These are phyloP conservation scores for Talaromyces sp. DNA, from an alignment of 2,329 filamentous ascomycete species.

Conservation along the genomic window DNA sequence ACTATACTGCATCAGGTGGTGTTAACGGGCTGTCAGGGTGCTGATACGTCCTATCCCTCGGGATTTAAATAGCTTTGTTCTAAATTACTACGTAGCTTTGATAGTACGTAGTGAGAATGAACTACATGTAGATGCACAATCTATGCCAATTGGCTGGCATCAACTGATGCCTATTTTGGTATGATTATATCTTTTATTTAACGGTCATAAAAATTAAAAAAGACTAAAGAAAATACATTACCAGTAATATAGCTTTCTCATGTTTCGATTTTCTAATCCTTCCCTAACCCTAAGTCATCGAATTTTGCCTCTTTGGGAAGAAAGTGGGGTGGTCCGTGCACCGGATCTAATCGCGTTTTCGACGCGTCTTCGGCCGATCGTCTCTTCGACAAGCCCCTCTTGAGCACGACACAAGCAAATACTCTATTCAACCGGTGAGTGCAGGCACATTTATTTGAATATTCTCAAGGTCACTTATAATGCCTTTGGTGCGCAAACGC, in stretches of 20 bases:
- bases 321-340: background rate
- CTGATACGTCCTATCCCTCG: background rate
- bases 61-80: background rate
- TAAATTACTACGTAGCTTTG: no score
- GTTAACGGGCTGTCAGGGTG: constrained; percentile 30
- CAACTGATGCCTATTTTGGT: no score
- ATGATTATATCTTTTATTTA: no score
- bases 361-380: background rate
- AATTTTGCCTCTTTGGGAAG: background rate
- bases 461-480: background rate
- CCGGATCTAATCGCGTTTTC: background rate
- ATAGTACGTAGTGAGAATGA: no score
- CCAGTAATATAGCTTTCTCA: no score
- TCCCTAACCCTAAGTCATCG: background rate
- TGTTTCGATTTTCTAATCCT: background rate
- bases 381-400: background rate
- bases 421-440: background rate
- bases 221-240: no score
- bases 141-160: no score
- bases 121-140: no score
- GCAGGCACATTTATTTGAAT: background rate
- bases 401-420: background rate
- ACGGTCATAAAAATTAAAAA: no score
- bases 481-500: constrained; percentile 15
- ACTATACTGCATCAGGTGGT: constrained; percentile 32